Evolutionary conservation across 2,329 filamentous ascomycete genomes (phyloP).

Genomic region (Sordariomycetes sp.): DNA sequence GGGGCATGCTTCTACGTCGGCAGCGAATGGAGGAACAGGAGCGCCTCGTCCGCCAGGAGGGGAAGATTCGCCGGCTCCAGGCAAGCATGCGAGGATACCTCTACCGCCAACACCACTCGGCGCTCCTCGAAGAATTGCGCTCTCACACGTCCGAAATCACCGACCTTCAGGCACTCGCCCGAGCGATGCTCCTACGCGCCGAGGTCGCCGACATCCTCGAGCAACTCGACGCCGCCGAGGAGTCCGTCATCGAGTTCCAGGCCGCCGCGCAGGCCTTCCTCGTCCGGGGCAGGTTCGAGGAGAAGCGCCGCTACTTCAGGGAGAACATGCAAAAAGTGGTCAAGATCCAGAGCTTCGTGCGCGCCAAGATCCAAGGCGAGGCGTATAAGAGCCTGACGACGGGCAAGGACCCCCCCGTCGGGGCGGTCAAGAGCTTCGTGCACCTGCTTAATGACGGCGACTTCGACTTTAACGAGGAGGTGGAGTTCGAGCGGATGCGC

Average conservation of each 20-base stretch:
- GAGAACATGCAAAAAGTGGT: constrained; percentile 99
- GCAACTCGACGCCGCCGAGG: constrained; percentile 75
- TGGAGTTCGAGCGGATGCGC: constrained; percentile 88
- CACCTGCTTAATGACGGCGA: constrained; percentile 96
- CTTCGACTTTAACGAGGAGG: constrained; percentile 97
- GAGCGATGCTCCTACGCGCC: constrained; percentile 69
- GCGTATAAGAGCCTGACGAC: constrained; percentile 95
- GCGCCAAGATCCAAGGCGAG: constrained; percentile 90
- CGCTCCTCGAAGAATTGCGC: constrained; percentile 59
- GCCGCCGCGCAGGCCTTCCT: constrained; percentile 62
- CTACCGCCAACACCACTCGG: constrained; percentile 47
- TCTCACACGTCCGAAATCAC: constrained; percentile 57
- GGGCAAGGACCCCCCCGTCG: constrained; percentile 93
- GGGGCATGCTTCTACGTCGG: constrained; percentile 50
- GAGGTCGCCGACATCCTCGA: constrained; percentile 63
- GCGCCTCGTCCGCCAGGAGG: constrained; percentile 46
- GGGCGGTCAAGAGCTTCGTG: constrained; percentile 95
- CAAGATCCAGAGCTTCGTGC: constrained; percentile 95
- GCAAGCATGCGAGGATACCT: constrained; percentile 55
- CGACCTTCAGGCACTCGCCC: constrained; percentile 62
- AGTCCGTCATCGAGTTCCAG: constrained; percentile 65
- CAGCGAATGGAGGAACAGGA: constrained; percentile 36
- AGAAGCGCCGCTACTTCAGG: constrained; percentile 81
- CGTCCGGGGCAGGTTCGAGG: constrained; percentile 64
- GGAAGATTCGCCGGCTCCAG: constrained; percentile 53